Base-by-base conservation (phyloP, 371 early-diverging fungal genomes). In the Syncephalastrum sp. region DNA sequence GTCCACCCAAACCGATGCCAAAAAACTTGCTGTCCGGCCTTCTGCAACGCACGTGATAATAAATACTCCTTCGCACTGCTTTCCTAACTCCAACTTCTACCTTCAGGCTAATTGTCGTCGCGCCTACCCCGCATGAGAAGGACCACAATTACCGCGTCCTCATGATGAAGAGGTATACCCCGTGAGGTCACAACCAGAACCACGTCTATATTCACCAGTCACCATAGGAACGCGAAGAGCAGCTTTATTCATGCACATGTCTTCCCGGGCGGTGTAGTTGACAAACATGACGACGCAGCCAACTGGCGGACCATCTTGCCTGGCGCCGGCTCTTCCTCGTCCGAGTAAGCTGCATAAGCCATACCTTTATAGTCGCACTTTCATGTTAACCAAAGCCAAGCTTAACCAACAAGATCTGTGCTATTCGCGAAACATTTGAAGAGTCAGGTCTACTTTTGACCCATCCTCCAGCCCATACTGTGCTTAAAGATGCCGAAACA, bases 391-490 rank as follows among this genome's bases (percentile, higher is more conserved):
- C 27, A 60, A 13, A 33, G 48, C 0, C 42, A 61, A 63, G 63
- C 0, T 19, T 63, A 33, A 61, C 75, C 24, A 61, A 72, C 50
- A 79, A 76, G 45, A 79, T 88, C 24, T 90, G 91, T 59, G 92
- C 92, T 4, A 74, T 91, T 38, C 86, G 91, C 16, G 94, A 92
- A 62, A 89, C 92, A 1, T 88, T 84, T 66, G 94, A 93, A 65
- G 94, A 93, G 57, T 85, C 87, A 5, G 92, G 92, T 0, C 61
- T 93, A 12, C 61, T 85, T 17, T 63, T 91, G 27, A 69, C 81
- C 12, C 60, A 74, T 16, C 84, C 81, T 7, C 76, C 75, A n/a
- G 60, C 62, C 2, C 21, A 53, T 8, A 56, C 64, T 2, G 50
- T 59, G 2, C 57, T 77, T 0, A 63, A 73, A 14, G 59, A 61